These are phyloP conservation scores for Aphanocladium album DNA, from an alignment of 2,329 filamentous ascomycete species.

Conservation along the genomic window DNA sequence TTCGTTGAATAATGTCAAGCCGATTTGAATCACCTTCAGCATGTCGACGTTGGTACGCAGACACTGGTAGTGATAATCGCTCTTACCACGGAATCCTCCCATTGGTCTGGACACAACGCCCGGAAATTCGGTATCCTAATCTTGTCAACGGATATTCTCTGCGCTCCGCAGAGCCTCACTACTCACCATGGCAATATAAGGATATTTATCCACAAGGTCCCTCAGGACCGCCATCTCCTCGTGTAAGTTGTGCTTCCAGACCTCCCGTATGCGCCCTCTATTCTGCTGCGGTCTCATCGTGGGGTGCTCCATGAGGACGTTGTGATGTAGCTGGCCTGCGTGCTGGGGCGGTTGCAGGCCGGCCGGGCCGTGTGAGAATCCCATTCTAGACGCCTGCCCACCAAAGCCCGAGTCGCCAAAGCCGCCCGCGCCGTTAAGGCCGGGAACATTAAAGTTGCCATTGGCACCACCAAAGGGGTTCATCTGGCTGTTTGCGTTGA, in stretches of 20 bases:
- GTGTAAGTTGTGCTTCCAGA: slow-evolving; percentile 88
- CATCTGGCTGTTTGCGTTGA: slow-evolving; percentile 61
- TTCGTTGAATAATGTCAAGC: slow-evolving; percentile 86
- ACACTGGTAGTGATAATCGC: slow-evolving; percentile 98
- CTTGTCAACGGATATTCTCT: slow-evolving; percentile 8
- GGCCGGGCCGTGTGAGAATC: slow-evolving; percentile 61
- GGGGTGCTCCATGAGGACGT: slow-evolving; percentile 37
- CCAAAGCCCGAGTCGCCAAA: slow-evolving; percentile 69
- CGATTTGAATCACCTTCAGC: slow-evolving; percentile 95
- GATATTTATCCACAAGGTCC: slow-evolving; percentile 81
- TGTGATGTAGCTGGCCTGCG: slow-evolving; percentile 36
- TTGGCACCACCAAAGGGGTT: slow-evolving; percentile 59
- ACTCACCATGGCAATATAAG: slow-evolving; percentile 90
- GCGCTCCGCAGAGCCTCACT: not conserved
- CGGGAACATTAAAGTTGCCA: slow-evolving; percentile 53
- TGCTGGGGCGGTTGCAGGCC: slow-evolving; percentile 59
- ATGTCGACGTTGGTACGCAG: slow-evolving; percentile 95
- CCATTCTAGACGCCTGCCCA: slow-evolving; percentile 82
- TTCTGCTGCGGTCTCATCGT: slow-evolving; percentile 50
- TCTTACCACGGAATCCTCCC: slow-evolving; percentile 89
- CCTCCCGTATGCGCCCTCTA: slow-evolving; percentile 84
- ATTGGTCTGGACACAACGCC: slow-evolving; percentile 94
- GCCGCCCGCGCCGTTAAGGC: slow-evolving; percentile 51
- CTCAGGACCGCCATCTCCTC: slow-evolving; percentile 86
- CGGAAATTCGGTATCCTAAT: slow-evolving; percentile 94